Evolutionary conservation across 2,329 filamentous ascomycete genomes (phyloP).

Genomic region (Fusarium anguioides): DNA sequence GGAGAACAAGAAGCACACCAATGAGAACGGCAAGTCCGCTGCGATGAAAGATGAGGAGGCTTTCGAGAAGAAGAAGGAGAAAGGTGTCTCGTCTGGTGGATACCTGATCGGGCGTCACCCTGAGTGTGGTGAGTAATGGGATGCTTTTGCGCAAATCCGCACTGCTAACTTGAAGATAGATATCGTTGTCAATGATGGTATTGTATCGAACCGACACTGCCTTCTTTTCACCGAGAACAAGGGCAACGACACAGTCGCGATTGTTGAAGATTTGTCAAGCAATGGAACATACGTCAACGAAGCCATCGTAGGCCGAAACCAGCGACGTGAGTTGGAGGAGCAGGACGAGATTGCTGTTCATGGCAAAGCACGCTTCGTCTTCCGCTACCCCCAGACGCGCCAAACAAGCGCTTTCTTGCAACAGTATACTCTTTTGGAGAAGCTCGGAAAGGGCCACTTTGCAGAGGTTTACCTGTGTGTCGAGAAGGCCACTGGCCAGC

Average conservation of each 20-base stretch:
- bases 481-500: slow-evolving; percentile 83
- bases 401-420: slow-evolving; percentile 83
- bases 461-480: slow-evolving; percentile 92
- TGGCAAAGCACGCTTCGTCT: slow-evolving; percentile 87
- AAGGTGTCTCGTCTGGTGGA: slow-evolving; percentile 76
- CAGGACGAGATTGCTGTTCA: slow-evolving; percentile 91
- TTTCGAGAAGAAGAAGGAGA: slow-evolving; percentile 71
- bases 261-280: slow-evolving; percentile 92
- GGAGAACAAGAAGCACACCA: slow-evolving; percentile 54
- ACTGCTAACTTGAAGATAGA: slow-evolving; percentile 56
- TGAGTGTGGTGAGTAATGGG: slow-evolving; percentile 79
- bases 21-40: slow-evolving; percentile 59
- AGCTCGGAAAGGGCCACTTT: slow-evolving; percentile 94
- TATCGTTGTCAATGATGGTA: slow-evolving; percentile 78
- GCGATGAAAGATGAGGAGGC: slow-evolving; percentile 66
- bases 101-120: slow-evolving; percentile 93
- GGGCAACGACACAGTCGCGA: slow-evolving; percentile 70
- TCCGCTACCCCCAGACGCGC: slow-evolving; percentile 84
- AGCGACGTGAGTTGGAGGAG: slow-evolving; percentile 87
- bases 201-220: slow-evolving; percentile 89
- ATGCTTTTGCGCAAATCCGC: not conserved
- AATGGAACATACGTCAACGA: slow-evolving; percentile 98
- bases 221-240: slow-evolving; percentile 73
- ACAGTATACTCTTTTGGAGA: slow-evolving; percentile 85
- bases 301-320: slow-evolving; percentile 88